These are phyloP conservation scores for Dictyostelium firmibasis DNA, from an alignment of 78 protist species.

Conservation along the genomic window DNA sequence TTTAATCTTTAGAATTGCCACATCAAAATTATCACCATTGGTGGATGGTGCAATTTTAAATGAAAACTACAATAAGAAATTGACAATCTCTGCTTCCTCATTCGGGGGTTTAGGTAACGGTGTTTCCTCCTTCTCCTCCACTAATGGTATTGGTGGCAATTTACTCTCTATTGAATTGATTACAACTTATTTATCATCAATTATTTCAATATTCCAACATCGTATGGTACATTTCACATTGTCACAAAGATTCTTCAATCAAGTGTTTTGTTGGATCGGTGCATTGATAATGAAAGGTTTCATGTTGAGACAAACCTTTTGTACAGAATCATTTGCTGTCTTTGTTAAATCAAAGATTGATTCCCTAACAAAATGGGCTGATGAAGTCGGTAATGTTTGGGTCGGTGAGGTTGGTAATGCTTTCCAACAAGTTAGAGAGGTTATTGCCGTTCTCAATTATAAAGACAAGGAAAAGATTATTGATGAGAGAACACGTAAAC, in stretches of 20 bases:
- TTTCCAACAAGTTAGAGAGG: slow-evolving; percentile 46
- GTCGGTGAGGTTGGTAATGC: slow-evolving; percentile 14
- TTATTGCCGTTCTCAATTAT: slow-evolving; percentile 1
- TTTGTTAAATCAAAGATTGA: slow-evolving; percentile 46
- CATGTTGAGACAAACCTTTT: slow-evolving; percentile 44
- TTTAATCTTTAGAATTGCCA: background rate
- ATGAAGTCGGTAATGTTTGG: slow-evolving; percentile 59
- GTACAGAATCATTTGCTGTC: slow-evolving; percentile 23
- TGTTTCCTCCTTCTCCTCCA: background rate
- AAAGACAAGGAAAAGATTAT: slow-evolving; percentile 50
- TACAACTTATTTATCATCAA: slow-evolving; percentile 3
- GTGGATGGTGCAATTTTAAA: slow-evolving; percentile 47
- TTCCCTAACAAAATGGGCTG: slow-evolving; percentile 12
- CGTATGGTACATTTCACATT: slow-evolving; percentile 57
- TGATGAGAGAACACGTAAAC: slow-evolving; percentile 49
- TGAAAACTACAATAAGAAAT: slow-evolving; percentile 51
- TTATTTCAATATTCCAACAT: slow-evolving; percentile 36
- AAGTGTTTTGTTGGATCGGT: slow-evolving; percentile 62
- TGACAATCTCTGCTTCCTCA: background rate
- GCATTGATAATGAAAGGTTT: slow-evolving; percentile 11
- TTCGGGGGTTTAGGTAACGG: background rate
- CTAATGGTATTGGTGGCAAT: background rate
- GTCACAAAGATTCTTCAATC: slow-evolving; percentile 71
- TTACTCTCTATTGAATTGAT: background rate
- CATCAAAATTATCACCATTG: background rate